Evolutionary conservation across 805 yeast genomes (phyloP).

Genomic region (Pichia insulana): DNA sequence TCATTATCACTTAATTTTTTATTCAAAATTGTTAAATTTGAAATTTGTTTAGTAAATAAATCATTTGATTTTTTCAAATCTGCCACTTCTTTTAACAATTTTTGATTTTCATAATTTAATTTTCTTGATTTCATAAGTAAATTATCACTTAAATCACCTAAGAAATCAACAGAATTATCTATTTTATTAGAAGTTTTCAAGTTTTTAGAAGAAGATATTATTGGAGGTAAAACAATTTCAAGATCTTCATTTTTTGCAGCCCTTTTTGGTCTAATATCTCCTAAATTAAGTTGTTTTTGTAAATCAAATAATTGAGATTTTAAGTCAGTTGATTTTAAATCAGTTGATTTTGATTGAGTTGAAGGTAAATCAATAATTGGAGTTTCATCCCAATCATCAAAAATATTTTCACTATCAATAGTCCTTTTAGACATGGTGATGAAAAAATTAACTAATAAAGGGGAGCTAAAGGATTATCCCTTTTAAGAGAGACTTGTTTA

Average conservation of each 20-base stretch:
- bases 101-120: slow-evolving; percentile 54
- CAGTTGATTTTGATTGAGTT: slow-evolving; percentile 15
- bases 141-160: slow-evolving; percentile 67
- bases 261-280: slow-evolving; percentile 3
- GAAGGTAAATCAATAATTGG: not conserved
- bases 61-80: slow-evolving; percentile 35
- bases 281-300: slow-evolving; percentile 24
- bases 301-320: slow-evolving; percentile 36
- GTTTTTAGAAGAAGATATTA: not conserved
- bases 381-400: slow-evolving; percentile 6
- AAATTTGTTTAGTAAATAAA: slow-evolving; percentile 28
- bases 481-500: too few relatives aligned
- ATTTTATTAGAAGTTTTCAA: slow-evolving; percentile 1
- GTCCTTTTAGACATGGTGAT: not conserved
- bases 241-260: slow-evolving; percentile 10
- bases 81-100: slow-evolving; percentile 35
- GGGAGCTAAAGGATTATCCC: too few relatives aligned
- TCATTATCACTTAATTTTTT: slow-evolving; percentile 33
- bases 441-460: too few relatives aligned
- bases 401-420: not conserved
- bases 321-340: slow-evolving; percentile 31
- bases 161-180: slow-evolving; percentile 55
- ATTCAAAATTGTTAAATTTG: slow-evolving; percentile 27
- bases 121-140: slow-evolving; percentile 61
- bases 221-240: slow-evolving; percentile 17